Conservation (phyloP, 2,329 filamentous ascomycete genomes). For the Endoconidiophora laricicola region DNA sequence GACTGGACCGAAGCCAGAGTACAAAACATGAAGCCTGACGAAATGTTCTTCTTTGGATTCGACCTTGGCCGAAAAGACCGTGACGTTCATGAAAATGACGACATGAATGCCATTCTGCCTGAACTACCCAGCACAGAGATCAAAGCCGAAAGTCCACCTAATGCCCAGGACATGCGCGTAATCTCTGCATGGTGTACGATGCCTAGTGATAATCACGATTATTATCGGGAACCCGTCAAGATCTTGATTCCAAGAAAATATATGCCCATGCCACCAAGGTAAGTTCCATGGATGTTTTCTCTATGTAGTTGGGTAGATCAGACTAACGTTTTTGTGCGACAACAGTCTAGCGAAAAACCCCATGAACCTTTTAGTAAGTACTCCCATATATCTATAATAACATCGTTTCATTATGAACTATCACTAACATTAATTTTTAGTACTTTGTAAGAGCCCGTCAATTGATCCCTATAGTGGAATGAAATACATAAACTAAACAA, state of each 20-base stretch:
- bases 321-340: background rate
- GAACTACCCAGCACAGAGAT: constrained; percentile 15
- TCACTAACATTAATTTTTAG: constrained; percentile 19
- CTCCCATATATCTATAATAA: background rate
- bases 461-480: constrained; percentile 2
- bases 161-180: constrained; percentile 9
- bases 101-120: constrained; percentile 45
- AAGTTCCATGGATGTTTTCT: constrained; percentile 10
- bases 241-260: constrained; percentile 37
- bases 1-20: constrained; percentile 6
- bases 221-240: constrained; percentile 52
- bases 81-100: constrained; percentile 56
- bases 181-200: constrained; percentile 10
- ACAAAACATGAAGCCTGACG: constrained; percentile 14
- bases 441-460: constrained; percentile 27
- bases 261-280: constrained; percentile 30
- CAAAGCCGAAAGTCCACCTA: constrained; percentile 10
- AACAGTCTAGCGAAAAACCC: constrained; percentile 46
- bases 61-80: constrained; percentile 54
- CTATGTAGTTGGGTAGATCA: background rate
- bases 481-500: background rate
- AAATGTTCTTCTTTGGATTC: constrained; percentile 45
- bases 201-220: constrained; percentile 25
- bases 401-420: background rate
- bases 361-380: constrained; percentile 53